Conservation (phyloP, 257 asterid genomes). For the Solanum megistacrolobum region DNA sequence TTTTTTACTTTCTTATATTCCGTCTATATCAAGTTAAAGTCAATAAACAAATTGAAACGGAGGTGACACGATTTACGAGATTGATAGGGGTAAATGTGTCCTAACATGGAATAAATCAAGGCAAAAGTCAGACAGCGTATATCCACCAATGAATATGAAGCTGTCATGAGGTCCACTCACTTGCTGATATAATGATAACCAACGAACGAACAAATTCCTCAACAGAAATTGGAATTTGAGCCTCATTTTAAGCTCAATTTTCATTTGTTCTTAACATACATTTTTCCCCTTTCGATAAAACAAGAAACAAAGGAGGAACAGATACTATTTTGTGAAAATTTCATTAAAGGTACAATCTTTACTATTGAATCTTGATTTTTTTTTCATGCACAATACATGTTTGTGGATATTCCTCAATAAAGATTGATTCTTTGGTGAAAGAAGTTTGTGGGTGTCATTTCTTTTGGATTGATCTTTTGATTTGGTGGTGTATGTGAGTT, state of each 20-base stretch:
- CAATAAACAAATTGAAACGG: neutral
- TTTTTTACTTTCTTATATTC: no score
- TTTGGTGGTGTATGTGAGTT: no score
- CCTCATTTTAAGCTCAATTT: constrained; percentile 6
- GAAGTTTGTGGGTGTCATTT: neutral
- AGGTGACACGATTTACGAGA: neutral
- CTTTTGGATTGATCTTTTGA: neutral
- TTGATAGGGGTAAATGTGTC: neutral
- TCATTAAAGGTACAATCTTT: constrained; percentile 2
- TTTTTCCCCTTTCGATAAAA: neutral
- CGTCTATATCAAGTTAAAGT: no score
- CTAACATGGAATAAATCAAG: neutral
- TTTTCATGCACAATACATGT: neutral
- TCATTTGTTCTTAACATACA: neutral
- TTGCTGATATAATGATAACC: constrained; percentile 7
- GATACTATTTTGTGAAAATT: neutral
- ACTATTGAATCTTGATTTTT: neutral
- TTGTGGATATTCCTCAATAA: neutral
- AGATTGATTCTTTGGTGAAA: neutral
- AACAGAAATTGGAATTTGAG: constrained; percentile 2
- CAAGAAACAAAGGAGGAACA: neutral
- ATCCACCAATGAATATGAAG: neutral
- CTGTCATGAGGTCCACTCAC: constrained; percentile 11
- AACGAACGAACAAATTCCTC: neutral
- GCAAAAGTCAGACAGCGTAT: constrained; percentile 1